Conservation (phyloP, 1,284 basidiomycete genomes). For the Gymnopus androsaceus region DNA sequence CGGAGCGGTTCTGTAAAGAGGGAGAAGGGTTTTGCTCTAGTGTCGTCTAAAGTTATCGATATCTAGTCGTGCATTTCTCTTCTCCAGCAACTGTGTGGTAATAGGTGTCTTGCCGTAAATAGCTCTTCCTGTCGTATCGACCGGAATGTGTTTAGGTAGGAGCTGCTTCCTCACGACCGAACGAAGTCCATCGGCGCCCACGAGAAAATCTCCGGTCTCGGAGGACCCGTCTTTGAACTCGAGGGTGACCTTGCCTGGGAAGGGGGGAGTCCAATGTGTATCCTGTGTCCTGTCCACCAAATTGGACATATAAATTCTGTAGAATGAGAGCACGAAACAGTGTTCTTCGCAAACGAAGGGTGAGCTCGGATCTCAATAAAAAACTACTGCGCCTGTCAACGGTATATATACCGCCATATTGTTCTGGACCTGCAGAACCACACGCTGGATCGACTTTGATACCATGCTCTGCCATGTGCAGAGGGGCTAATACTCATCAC, state of each 20-base stretch:
- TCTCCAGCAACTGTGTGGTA: background rate
- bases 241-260: background rate
- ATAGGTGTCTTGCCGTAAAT: slow-evolving; percentile 10
- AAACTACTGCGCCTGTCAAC: slow-evolving; percentile 1
- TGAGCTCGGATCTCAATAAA: background rate
- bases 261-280: slow-evolving; percentile 1
- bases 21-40: background rate
- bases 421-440: background rate
- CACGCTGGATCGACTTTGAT: background rate
- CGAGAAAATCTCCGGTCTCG: slow-evolving; percentile 6
- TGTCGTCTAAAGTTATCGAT: slow-evolving; percentile 5
- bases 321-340: slow-evolving; percentile 10
- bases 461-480: background rate
- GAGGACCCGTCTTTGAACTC: slow-evolving; percentile 6
- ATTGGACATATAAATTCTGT: slow-evolving; percentile 5
- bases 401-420: slow-evolving; percentile 2
- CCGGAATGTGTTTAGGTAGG: slow-evolving; percentile 1
- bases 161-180: slow-evolving; percentile 5
- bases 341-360: background rate
- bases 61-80: slow-evolving; percentile 4
- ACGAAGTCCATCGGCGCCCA: slow-evolving; percentile 6
- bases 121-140: background rate
- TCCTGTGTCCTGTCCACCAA: background rate
- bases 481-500: slow-evolving; percentile 81
- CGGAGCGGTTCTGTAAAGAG: background rate